Base-by-base conservation (phyloP, 2,329 filamentous ascomycete genomes). In the Penicillium thymicola region DNA sequence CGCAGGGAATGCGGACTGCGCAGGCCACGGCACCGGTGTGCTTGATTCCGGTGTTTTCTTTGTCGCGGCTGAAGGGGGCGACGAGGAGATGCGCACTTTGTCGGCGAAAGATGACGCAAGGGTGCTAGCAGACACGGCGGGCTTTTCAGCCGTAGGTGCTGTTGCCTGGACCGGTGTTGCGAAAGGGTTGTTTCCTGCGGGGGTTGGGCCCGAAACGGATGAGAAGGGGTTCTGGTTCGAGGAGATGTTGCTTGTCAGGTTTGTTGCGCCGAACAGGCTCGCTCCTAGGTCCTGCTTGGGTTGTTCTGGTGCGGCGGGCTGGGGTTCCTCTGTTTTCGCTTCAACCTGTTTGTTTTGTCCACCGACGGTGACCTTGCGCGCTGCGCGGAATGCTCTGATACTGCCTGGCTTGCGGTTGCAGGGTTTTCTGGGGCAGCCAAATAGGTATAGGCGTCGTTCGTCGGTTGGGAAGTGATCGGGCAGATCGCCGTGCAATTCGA, bases 401-500 rank as follows among this genome's bases (percentile, higher is more conserved):
- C 89, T 93, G 1, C 94, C 94, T 21, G 87, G 82, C 67, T 91
- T 93, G 61, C 92, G 83, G 67, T 89, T 85, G 71, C 94, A 99
- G 11, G 85, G 79, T 72, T 89, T 90, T 63, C 85, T 82, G 57
- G 86, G 83, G 74, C 94, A 99, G 18, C 84, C 84, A 72, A 96
- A 92, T 13, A 99, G 81, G 69, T 97, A 97, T 18, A 99, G 72
- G 59, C 93, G 85, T 64, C 94, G 83, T 68, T 97, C 91, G 74
- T 97, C 90, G 54, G 87, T 86, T 2, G 92, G 89, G 68, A 96
- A 97, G 47, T 85, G 82, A 54, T 93, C 89, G 14, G 92, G 92
- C 4, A 97, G 82, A 71, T 97, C 92, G 67, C 86, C 92, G 74
- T 99, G 91, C 28, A 99, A 83, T 74, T 99, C 92, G 45, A 99